Conservation (phyloP, 345 rosid species). For the Populus deltoides region DNA sequence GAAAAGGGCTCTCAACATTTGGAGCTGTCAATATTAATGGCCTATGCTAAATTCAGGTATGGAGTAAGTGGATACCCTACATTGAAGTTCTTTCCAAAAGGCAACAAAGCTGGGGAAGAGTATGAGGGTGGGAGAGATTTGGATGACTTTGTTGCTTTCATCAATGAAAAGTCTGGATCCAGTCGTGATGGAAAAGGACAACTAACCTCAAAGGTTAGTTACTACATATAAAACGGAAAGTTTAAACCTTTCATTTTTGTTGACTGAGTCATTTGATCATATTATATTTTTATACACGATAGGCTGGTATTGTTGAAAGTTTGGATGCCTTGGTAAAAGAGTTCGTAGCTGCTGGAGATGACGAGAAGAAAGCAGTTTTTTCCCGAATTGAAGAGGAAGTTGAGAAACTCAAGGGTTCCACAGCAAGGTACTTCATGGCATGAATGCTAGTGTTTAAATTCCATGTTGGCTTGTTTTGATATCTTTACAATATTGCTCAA, state of each 20-base stretch:
- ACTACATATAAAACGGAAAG: not conserved
- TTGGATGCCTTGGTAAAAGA: slow-evolving; percentile 79
- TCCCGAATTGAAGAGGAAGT: slow-evolving; percentile 73
- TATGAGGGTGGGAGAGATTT: slow-evolving; percentile 89
- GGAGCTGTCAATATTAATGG: not conserved
- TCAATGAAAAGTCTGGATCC: slow-evolving; percentile 78
- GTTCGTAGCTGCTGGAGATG: slow-evolving; percentile 65
- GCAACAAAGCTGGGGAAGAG: slow-evolving; percentile 92
- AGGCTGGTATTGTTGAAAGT: slow-evolving; percentile 89
- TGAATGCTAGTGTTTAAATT: not conserved
- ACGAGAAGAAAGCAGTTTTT: slow-evolving; percentile 67
- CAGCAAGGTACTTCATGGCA: slow-evolving; percentile 47
- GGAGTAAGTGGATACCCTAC: slow-evolving; percentile 96
- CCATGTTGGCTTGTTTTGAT: not conserved
- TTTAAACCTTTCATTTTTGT: not conserved
- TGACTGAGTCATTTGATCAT: not conserved
- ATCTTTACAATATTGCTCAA: not conserved
- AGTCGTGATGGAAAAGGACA: slow-evolving; percentile 88
- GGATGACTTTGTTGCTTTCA: slow-evolving; percentile 80
- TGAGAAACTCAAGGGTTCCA: slow-evolving; percentile 62
- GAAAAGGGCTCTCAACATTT: not conserved
- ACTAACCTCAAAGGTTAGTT: slow-evolving; percentile 67
- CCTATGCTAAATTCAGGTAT: slow-evolving; percentile 40
- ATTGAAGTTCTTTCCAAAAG: slow-evolving; percentile 80
- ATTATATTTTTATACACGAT: slow-evolving; percentile 4